Conservation (phyloP, 2,329 filamentous ascomycete genomes). For the Talaromyces atroroseus region DNA sequence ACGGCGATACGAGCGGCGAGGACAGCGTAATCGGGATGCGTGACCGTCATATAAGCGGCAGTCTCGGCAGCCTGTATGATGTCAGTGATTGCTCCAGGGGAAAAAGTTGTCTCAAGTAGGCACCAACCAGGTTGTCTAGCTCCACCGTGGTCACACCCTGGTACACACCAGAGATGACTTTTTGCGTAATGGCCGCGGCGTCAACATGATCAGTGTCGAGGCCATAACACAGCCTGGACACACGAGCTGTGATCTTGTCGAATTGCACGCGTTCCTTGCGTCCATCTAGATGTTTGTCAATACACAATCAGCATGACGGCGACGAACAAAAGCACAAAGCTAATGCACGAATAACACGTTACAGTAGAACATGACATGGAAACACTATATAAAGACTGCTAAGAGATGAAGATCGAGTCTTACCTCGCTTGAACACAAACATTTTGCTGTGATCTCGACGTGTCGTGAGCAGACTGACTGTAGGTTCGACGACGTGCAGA, state of each 20-base stretch:
- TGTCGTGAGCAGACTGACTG: background rate
- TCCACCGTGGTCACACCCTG: constrained; percentile 95
- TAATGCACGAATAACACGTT: background rate
- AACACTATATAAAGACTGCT: constrained; percentile 11
- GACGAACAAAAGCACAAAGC: background rate
- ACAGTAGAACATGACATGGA: constrained; percentile 15
- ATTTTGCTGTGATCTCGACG: constrained; percentile 35
- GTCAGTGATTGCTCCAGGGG: constrained; percentile 19
- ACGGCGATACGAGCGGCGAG: constrained; percentile 97
- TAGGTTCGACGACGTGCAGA: background rate
- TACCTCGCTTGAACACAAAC: constrained; percentile 62
- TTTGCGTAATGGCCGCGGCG: constrained; percentile 95
- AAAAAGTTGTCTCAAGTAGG: background rate
- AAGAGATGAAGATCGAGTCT: constrained; percentile 18
- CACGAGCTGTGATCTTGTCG: constrained; percentile 99
- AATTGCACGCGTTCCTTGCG: constrained; percentile 99
- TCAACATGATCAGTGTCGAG: constrained; percentile 94
- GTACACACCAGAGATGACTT: constrained; percentile 98
- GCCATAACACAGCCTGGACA: constrained; percentile 95
- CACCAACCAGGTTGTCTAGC: constrained; percentile 85
- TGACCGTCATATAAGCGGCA: constrained; percentile 99
- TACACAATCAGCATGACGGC: background rate
- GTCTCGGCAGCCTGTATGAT: constrained; percentile 81
- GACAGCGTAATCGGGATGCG: constrained; percentile 97
- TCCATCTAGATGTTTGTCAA: constrained; percentile 63